phyloP scores from a whole-genome alignment of 495 filamentous ascomycete species.

The Neurospora pannonica region DNA sequence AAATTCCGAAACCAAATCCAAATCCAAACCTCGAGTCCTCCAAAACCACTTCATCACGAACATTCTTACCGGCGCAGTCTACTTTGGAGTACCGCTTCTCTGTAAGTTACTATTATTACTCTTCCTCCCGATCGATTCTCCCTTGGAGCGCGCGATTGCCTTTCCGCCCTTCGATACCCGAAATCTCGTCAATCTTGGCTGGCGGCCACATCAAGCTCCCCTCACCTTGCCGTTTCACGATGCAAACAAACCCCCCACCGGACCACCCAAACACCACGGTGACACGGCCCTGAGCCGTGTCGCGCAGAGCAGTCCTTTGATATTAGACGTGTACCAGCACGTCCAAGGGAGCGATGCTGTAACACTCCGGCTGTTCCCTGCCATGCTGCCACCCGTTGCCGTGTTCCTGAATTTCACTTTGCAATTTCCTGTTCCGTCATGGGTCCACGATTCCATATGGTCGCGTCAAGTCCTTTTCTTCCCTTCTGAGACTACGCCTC shows the following conservation, averaged over 20 bases:
- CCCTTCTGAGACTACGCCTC: not conserved
- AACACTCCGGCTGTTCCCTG: not conserved
- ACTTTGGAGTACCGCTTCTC: not conserved
- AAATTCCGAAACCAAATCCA: not conserved
- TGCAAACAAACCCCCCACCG: not conserved
- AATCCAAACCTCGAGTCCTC: not conserved
- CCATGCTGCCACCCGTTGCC: not conserved
- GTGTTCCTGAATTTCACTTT: not conserved
- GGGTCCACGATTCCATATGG: not conserved
- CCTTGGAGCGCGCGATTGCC: not conserved
- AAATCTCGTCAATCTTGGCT: not conserved
- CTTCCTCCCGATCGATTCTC: not conserved
- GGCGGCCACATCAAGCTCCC: not conserved
- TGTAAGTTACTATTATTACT: not conserved
- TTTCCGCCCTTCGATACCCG: not conserved
- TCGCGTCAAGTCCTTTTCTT: not conserved
- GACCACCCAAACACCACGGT: not conserved
- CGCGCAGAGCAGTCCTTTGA: not conserved
- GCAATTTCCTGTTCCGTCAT: not conserved
- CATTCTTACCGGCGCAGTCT: not conserved
- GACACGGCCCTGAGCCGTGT: not conserved
- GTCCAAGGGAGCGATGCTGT: not conserved
- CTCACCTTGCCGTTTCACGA: not conserved
- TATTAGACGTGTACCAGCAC: not conserved
- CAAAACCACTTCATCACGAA: not conserved